phyloP scores from a whole-genome alignment of 768 basidiomycete species.

The Lyophyllum decastes region DNA sequence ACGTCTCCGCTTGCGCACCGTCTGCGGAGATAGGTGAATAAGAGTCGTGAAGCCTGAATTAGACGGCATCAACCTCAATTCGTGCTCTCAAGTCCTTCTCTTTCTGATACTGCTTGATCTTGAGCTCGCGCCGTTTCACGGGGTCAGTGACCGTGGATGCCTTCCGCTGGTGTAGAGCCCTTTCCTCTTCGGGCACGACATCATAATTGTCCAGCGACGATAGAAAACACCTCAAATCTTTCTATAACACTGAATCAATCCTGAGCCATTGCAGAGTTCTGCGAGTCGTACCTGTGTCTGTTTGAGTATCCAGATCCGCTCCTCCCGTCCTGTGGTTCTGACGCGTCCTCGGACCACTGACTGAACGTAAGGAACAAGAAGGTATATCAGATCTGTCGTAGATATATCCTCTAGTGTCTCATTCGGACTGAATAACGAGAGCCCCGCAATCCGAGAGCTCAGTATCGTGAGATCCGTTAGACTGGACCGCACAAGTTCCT shows the following conservation, averaged over 20 bases:
- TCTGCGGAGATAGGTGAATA: slow-evolving; percentile 30
- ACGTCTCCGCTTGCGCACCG: slow-evolving; percentile 54
- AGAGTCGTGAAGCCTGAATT: neutral
- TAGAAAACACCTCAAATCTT: slow-evolving; percentile 47
- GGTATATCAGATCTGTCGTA: slow-evolving; percentile 73
- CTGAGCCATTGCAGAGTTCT: slow-evolving; percentile 10
- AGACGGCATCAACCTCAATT: slow-evolving; percentile 56
- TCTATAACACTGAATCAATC: slow-evolving; percentile 35
- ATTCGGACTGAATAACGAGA: slow-evolving; percentile 82
- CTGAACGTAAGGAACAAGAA: slow-evolving; percentile 68
- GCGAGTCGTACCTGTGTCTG: slow-evolving; percentile 56
- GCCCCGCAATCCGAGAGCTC: slow-evolving; percentile 50
- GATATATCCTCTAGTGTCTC: slow-evolving; percentile 83
- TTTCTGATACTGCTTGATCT: slow-evolving; percentile 87
- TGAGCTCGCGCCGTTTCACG: slow-evolving; percentile 75
- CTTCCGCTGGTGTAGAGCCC: slow-evolving; percentile 51
- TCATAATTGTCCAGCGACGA: slow-evolving; percentile 62
- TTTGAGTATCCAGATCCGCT: slow-evolving; percentile 56
- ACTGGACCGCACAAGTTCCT: slow-evolving; percentile 63
- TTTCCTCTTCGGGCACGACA: slow-evolving; percentile 63
- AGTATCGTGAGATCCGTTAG: slow-evolving; percentile 58
- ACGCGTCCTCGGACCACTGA: slow-evolving; percentile 68
- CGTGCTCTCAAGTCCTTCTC: slow-evolving; percentile 78
- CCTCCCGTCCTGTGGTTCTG: slow-evolving; percentile 53
- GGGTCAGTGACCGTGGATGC: slow-evolving; percentile 58